Evolutionary conservation across 176 grass and related monocot species (phyloP).

Genomic region (Luzula sylvatica): DNA sequence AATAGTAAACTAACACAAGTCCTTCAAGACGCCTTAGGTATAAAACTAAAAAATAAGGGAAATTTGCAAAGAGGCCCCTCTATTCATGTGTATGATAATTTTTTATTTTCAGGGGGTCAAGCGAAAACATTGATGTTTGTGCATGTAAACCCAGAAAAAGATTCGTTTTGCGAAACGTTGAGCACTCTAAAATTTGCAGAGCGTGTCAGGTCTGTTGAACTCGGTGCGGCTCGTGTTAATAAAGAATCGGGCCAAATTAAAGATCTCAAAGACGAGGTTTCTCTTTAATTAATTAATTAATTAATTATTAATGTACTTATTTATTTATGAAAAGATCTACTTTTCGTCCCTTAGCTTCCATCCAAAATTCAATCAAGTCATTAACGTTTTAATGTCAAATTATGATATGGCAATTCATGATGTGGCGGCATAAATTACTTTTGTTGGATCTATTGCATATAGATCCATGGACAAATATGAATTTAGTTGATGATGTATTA

Average conservation of each 20-base stretch:
- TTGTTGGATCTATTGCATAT: neutral
- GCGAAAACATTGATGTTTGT: constrained; percentile 96
- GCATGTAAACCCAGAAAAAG: constrained; percentile 67
- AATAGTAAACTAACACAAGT: constrained; percentile 95
- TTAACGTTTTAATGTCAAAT: too few relatives aligned
- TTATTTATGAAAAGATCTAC: neutral
- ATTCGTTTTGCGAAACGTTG: constrained; percentile 69
- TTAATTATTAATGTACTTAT: neutral
- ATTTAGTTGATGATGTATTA: too few relatives aligned
- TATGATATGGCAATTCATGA: neutral
- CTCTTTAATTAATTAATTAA: constrained; percentile 3
- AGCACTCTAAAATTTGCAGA: constrained; percentile 91
- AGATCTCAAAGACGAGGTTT: constrained; percentile 85
- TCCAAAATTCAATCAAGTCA: too few relatives aligned
- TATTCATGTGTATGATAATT: neutral
- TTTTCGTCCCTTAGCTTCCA: too few relatives aligned
- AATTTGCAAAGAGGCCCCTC: neutral
- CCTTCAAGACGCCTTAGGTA: constrained; percentile 82
- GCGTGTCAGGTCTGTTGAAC: constrained; percentile 60
- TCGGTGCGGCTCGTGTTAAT: constrained; percentile 55
- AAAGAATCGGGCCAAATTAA: constrained; percentile 65
- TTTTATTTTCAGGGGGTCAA: constrained; percentile 53
- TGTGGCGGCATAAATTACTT: neutral
- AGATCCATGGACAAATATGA: neutral
- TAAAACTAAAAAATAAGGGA: neutral